Evolutionary conservation across 306 rosid species (phyloP), one percentile per base, ranked within the genome.

Genomic region (Vigna nakashimae): DNA sequence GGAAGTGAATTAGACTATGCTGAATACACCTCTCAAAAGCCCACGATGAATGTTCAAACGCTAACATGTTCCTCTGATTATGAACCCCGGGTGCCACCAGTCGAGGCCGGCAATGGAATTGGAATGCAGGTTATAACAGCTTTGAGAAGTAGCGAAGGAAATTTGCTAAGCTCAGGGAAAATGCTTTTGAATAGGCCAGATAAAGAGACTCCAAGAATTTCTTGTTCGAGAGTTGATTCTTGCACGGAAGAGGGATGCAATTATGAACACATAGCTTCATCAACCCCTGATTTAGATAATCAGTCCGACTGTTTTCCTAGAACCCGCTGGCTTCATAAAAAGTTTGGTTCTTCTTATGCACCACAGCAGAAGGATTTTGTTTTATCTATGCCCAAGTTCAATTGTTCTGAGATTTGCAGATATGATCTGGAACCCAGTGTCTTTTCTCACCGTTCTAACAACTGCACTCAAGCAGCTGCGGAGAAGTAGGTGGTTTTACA

Each of bases 301-400:
- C 88, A 77, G 55, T 80, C 92, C 12, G 83, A 81, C 55, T 91
- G 98, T 75, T 89, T 93, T 65, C 90, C 97, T 10, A 70, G 85
- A 69, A 50, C 80, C 42, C 75, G 83, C 22, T 79, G 87, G 87
- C 82, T 77, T 80, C 89, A 75, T 53, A 89, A 65, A 84, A 89
- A 84, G 80, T 58, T 55, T 2, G 57, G 48, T 64, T 76, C 87
- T 14, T 69, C 80, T 36, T 74, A 89, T 73, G 80, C 79, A 56
- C 60, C 92, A 26, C 78, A 74, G 10, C 83, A 83, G 42, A 83
- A 86, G 66, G 82, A 74, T 17, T 62, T 70, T 72, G 87, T 77
- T 57, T 74, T 75, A 57, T 56, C 87, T 14, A 76, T 79, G 69
- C 84, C 82, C 71, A 79, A 75, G 69, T 82, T 71, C 62, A 16